These are phyloP conservation scores for Teratosphaeria pseudoeucalypti DNA, from an alignment of 2,329 filamentous ascomycete species.

Conservation along the genomic window DNA sequence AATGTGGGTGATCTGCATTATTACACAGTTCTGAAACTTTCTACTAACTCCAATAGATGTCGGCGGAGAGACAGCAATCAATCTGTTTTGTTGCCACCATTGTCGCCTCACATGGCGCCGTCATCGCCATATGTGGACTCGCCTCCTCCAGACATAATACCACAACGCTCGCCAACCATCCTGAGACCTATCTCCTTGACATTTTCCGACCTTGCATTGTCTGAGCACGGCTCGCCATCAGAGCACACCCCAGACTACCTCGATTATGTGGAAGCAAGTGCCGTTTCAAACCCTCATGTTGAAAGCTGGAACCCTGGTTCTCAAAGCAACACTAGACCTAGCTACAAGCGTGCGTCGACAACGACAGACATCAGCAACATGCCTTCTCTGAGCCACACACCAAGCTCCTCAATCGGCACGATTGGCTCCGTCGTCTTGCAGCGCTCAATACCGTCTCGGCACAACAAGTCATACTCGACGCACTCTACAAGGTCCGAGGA, in stretches of 20 bases:
- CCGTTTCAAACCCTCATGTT: not conserved
- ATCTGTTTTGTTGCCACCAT: slow-evolving; percentile 7
- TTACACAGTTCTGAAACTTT: not conserved
- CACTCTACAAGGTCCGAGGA: slow-evolving; percentile 29
- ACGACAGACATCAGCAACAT: slow-evolving; percentile 27
- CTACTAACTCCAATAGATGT: slow-evolving; percentile 27
- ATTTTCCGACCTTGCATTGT: slow-evolving; percentile 32
- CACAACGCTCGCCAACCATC: slow-evolving; percentile 37
- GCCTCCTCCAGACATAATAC: slow-evolving; percentile 32
- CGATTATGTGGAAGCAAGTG: not conserved
- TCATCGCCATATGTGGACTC: slow-evolving; percentile 14
- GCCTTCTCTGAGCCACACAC: slow-evolving; percentile 38
- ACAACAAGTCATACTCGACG: slow-evolving; percentile 31
- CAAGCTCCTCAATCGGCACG: slow-evolving; percentile 34
- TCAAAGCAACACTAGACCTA: not conserved
- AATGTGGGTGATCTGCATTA: slow-evolving; percentile 36
- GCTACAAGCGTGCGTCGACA: slow-evolving; percentile 5
- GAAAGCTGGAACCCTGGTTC: not conserved
- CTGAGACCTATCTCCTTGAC: slow-evolving; percentile 26
- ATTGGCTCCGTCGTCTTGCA: slow-evolving; percentile 31
- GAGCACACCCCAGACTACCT: slow-evolving; percentile 2
- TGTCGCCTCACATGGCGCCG: slow-evolving; percentile 18
- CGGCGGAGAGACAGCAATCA: slow-evolving; percentile 32
- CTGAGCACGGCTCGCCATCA: slow-evolving; percentile 9
- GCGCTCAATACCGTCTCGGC: slow-evolving; percentile 30